Conservation (phyloP, 2,329 filamentous ascomycete genomes). For the Trichoderma polysporum region DNA sequence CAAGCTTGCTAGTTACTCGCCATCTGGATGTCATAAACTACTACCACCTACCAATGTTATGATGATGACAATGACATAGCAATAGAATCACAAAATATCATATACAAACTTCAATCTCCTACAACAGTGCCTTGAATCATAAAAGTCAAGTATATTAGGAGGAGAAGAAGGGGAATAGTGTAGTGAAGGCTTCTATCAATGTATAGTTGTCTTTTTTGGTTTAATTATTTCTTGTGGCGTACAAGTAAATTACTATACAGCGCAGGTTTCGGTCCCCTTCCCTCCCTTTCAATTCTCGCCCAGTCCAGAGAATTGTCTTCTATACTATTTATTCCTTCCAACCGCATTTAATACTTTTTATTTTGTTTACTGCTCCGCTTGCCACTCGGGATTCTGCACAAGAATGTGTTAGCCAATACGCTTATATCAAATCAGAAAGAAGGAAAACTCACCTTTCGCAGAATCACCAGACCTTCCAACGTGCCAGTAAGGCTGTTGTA, state of each 20-base stretch:
- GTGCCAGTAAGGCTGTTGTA: conserved; percentile 90
- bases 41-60: neutral
- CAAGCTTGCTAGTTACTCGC: neutral
- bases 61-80: neutral
- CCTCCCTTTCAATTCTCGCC: conserved; percentile 16
- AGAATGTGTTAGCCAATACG: neutral
- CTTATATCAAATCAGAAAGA: neutral
- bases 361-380: conserved; percentile 38
- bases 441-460: conserved; percentile 76
- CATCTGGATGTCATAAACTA: neutral
- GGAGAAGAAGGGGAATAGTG: neutral
- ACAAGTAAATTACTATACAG: conserved; percentile 38
- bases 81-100: neutral
- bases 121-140: neutral
- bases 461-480: conserved; percentile 90
- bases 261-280: conserved; percentile 27
- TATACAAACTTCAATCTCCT: neutral
- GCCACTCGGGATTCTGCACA: conserved; percentile 42
- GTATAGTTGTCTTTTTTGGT: conserved; percentile 22
- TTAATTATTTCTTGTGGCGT: conserved; percentile 21
- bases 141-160: neutral
- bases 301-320: conserved; percentile 22
- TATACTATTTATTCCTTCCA: neutral
- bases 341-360: neutral
- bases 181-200: conserved; percentile 30